Evolutionary conservation across 495 filamentous ascomycete genomes (phyloP), one percentile per base, ranked within the genome.

Genomic region (Tuber borchii): DNA sequence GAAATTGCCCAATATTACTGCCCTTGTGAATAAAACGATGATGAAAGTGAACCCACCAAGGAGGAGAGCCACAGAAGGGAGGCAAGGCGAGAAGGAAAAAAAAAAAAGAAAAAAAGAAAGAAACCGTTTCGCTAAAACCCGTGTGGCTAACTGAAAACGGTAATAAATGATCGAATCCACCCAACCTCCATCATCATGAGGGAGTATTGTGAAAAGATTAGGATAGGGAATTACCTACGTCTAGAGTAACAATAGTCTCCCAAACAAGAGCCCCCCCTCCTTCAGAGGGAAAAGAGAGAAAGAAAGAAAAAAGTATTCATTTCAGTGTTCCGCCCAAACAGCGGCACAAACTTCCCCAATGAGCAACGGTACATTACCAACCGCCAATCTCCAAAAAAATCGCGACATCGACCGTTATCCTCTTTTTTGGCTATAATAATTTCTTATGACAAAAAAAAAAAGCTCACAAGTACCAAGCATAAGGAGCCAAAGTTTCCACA

Each of bases 21-120:
- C 48, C 48, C 48, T n/a, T 56, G 48, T 56, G 48, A n/a, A n/a
- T n/a, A 56, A 56, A 56, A n/a, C 19, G 1, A 56, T 2, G 48
- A 56, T n/a, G 48, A 56, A 56, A n/a, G 48, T 10, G 46, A 20
- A n/a, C 42, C 42, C 51, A 39, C 51, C n/a, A 46, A 73, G 34
- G 31, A 2, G n/a, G 34, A 39, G 26, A n/a, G 42, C 39, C 39
- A 37, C 34, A 37, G 34, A 37, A 37, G 34, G 34, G 1, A 40
- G 39, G 3, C 5, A 4, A 40, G 39, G 3, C 1, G 10, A 31
- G 7, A 3, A 74, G 16, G 8, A 19, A 17, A 51, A 42, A 31
- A 10, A 8, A 16, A 51, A 20, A 65, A 73, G 65, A 73, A 73
- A 68, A n/a, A n/a, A n/a, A n/a, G n/a, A n/a, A n/a, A n/a, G n/a